Percentiles rank a stretch among this genome's conserved stretches.
These are phyloP conservation scores for Sclerotinia minor DNA, from an alignment of 2,329 filamentous ascomycete genomes.

Conservation along the genomic window DNA sequence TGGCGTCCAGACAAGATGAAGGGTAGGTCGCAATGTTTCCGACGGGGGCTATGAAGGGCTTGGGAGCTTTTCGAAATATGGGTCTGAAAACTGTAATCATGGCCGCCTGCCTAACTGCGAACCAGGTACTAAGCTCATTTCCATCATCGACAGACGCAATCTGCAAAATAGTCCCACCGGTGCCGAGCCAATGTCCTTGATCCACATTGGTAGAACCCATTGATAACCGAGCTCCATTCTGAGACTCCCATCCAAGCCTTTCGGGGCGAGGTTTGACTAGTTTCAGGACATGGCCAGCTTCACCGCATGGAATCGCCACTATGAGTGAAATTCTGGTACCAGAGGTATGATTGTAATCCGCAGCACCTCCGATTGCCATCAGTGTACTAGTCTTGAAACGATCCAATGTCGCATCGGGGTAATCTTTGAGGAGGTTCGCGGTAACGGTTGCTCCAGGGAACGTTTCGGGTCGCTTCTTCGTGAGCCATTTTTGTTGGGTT, in stretches of 20 bases:
- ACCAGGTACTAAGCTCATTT: conserved; percentile 43
- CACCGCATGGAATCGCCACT: conserved; percentile 38
- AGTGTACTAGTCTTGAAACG: conserved; percentile 29
- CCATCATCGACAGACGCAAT: conserved; percentile 47
- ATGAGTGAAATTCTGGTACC: conserved; percentile 30
- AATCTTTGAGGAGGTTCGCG: conserved; percentile 18
- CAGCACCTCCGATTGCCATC: conserved; percentile 33
- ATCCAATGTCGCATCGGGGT: conserved; percentile 19
- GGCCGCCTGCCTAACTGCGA: conserved; percentile 49
- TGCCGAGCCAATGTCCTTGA: conserved; percentile 39
- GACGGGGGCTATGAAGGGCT: conserved; percentile 20
- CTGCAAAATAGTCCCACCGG: conserved; percentile 50
- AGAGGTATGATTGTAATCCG: conserved; percentile 31
- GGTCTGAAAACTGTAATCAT: conserved; percentile 48
- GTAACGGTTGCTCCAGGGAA: conserved; percentile 31
- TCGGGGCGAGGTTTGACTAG: conserved; percentile 37
- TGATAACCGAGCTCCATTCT: conserved; percentile 31
- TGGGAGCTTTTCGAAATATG: conserved; percentile 31
- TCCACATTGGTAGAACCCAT: conserved; percentile 32
- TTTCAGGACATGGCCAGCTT: conserved; percentile 39
- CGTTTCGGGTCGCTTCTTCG: conserved; percentile 35
- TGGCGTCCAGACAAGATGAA: conserved; percentile 56
- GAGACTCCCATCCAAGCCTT: conserved; percentile 37
- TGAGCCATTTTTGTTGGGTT: conserved; percentile 34
- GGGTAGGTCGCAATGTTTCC: conserved; percentile 29